Evolutionary conservation across 306 rosid species (phyloP), one percentile per base, ranked within the genome.

Genomic region (Astragalus glycyphyllos): DNA sequence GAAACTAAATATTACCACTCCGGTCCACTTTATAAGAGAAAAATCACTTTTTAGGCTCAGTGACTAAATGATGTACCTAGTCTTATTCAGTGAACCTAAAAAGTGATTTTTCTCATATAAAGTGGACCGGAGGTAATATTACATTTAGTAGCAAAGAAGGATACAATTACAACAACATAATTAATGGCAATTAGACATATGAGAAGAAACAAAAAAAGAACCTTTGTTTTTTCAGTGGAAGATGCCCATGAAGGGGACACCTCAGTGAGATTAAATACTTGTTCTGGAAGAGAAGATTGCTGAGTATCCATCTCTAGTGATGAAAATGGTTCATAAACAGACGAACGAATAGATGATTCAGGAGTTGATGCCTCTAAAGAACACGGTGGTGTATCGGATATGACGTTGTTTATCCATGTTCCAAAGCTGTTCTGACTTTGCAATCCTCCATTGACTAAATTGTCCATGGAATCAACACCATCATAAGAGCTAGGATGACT

Each of bases 181-280:
- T 49, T 49, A 53, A 17, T 57, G 34, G 64, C 23, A 59, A 73
- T 57, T 53, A 49, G 68, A 48, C 8, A 41, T 9, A 65, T 29
- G 53, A 68, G 37, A 69, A 45, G 34, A 51, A 63, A 60, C 56
- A 66, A 80, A 73, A 73, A 66, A 29, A 75, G 31, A 73, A 95
- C 99, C 99, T 95, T 95, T 44, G 99, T 95, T 81, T 85, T 84
- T 78, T 95, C 99, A 2, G 88, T 83, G 73, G 96, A 87, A 81
- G 80, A 86, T 16, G 89, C 99, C 96, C 97, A 95, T 6, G 71
- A 49, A 45, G 97, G 99, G 42, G 97, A 88, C 70, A 95, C 35
- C 5, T 89, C 99, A 13, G 92, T 87, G 79, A 89, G 74, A 82
- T 56, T 84, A 85, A 95, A 91, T 49, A 89, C 79, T 72, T 82